Percentiles rank a stretch among this genome's conserved stretches.
phyloP scores from a whole-genome alignment of 2,329 filamentous ascomycete species.

The Fusarium gaditjirri region DNA sequence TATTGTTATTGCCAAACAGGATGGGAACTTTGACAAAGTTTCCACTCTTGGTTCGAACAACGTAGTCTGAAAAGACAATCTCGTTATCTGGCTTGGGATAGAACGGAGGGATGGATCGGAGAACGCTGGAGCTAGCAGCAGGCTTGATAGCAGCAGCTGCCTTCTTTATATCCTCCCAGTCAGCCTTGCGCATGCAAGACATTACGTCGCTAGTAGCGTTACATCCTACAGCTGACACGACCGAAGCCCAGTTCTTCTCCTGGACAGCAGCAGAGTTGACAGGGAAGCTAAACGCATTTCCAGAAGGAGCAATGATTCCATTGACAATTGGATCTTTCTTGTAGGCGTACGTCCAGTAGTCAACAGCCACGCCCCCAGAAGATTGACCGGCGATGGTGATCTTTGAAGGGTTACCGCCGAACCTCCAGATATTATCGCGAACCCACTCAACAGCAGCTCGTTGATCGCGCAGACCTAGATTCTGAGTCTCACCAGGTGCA shows the following conservation, averaged over 20 bases:
- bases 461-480: slow-evolving; percentile 46
- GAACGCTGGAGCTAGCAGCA: slow-evolving; percentile 47
- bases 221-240: slow-evolving; percentile 54
- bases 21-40: slow-evolving; percentile 55
- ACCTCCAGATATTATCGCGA: slow-evolving; percentile 46
- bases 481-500: slow-evolving; percentile 38
- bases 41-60: slow-evolving; percentile 46
- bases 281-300: slow-evolving; percentile 58
- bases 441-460: slow-evolving; percentile 48
- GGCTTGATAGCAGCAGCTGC: slow-evolving; percentile 51
- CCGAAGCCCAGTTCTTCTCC: slow-evolving; percentile 55
- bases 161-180: slow-evolving; percentile 51
- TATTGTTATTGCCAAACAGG: slow-evolving; percentile 55
- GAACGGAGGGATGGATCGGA: slow-evolving; percentile 53
- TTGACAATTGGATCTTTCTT: slow-evolving; percentile 59
- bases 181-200: slow-evolving; percentile 51
- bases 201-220: slow-evolving; percentile 45
- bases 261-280: slow-evolving; percentile 50
- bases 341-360: slow-evolving; percentile 63
- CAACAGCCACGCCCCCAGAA: slow-evolving; percentile 52
- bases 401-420: slow-evolving; percentile 45
- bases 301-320: slow-evolving; percentile 59
- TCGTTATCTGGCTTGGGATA: slow-evolving; percentile 55
- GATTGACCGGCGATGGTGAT: slow-evolving; percentile 52
- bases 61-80: slow-evolving; percentile 56